A percentile compares a stretch with the other conserved stretches of the same genome.
Evolutionary conservation across 176 grass and related monocot genomes (phyloP).

Genomic region (Olyra latifolia): DNA sequence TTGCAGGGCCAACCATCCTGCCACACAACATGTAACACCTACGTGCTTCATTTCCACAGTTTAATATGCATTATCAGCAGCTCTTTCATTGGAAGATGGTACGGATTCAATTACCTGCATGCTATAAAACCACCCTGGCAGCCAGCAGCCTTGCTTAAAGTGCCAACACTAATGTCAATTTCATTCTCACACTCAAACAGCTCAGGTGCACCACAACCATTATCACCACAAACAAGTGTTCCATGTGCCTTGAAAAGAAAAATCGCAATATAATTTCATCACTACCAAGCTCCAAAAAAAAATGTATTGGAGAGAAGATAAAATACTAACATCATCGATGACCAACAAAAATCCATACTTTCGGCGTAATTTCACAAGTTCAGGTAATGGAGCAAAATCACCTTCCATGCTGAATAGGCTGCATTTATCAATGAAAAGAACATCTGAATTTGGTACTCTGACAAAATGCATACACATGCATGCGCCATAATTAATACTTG

Average conservation of each 20-base stretch:
- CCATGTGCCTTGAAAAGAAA: conserved; percentile 75
- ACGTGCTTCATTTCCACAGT: not conserved
- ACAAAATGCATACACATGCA: not conserved
- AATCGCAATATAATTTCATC: conserved; percentile 19
- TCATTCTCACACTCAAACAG: conserved; percentile 71
- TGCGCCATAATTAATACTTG: not conserved
- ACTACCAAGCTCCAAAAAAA: conserved; percentile 5
- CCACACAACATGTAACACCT: not conserved
- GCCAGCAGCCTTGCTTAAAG: conserved; percentile 83
- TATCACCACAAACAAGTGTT: conserved; percentile 87
- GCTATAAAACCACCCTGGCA: conserved; percentile 90
- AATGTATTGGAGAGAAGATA: conserved; percentile 22
- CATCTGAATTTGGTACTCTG: not conserved
- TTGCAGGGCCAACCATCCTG: no score
- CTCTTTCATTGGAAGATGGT: not conserved
- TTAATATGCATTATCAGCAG: not conserved
- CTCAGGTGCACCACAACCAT: conserved; percentile 72
- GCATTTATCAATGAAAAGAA: conserved; percentile 38
- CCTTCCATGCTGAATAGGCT: conserved; percentile 98
- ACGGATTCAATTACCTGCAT: conserved; percentile 55
- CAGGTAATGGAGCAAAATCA: conserved; percentile 77
- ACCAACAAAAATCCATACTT: conserved; percentile 87
- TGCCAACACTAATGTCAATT: conserved; percentile 85
- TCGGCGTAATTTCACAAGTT: conserved; percentile 69
- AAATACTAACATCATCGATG: conserved; percentile 83